These are phyloP conservation scores for Trametes gibbosa DNA, from an alignment of 768 basidiomycete genomes.

Conservation along the genomic window DNA sequence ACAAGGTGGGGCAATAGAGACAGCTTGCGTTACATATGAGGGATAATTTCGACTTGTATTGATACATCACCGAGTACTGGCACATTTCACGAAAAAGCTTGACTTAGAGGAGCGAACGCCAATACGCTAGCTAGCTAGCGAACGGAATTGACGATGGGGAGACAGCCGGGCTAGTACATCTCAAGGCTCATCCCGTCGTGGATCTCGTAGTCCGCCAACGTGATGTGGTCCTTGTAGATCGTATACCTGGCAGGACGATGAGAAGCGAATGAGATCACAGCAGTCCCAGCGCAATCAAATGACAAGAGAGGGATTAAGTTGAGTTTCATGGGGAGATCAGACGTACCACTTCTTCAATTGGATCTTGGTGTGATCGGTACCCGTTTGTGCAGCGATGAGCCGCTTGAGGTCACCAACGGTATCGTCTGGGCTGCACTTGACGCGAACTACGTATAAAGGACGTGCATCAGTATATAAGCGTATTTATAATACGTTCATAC, in stretches of 20 bases:
- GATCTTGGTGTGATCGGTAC: slow-evolving; percentile 84
- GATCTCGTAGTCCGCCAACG: slow-evolving; percentile 89
- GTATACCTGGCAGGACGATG: slow-evolving; percentile 66
- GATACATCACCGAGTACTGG: slow-evolving; percentile 12
- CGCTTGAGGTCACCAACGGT: slow-evolving; percentile 97
- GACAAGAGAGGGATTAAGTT: too few relatives aligned
- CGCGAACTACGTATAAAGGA: slow-evolving; percentile 61
- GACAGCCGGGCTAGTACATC: slow-evolving; percentile 58
- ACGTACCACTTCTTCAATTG: slow-evolving; percentile 94
- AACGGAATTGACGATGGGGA: neutral
- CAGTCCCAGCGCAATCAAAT: neutral
- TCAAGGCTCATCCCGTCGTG: slow-evolving; percentile 92
- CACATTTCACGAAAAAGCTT: neutral
- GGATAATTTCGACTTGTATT: neutral
- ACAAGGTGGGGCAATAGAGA: too few relatives aligned
- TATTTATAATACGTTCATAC: slow-evolving; percentile 15
- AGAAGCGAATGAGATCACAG: too few relatives aligned
- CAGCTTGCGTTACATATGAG: neutral
- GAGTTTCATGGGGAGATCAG: neutral
- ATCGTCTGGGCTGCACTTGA: slow-evolving; percentile 93
- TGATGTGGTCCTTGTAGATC: slow-evolving; percentile 95
- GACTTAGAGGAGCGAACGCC: neutral
- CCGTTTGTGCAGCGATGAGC: slow-evolving; percentile 94
- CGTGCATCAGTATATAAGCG: neutral
- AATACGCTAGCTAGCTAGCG: neutral